Evolutionary conservation across 768 basidiomycete species (phyloP).

Genomic region (Amyloporia xantha): DNA sequence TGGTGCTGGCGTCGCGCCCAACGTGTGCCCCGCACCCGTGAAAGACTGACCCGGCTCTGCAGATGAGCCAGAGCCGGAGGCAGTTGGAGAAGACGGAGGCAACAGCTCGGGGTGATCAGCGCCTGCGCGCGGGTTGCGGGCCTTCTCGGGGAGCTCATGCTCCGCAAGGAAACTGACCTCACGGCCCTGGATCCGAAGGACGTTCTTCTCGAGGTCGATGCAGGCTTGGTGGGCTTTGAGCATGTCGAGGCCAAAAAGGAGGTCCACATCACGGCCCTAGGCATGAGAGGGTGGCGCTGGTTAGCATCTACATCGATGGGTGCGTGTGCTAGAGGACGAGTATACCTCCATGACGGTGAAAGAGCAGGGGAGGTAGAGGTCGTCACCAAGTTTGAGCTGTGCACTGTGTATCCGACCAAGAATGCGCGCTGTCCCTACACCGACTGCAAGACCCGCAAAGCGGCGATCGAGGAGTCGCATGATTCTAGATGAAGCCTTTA

Average conservation of each 20-base stretch:
- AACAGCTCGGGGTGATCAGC: constrained; percentile 13
- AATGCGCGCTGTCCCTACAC: constrained; percentile 93
- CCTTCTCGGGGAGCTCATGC: constrained; percentile 88
- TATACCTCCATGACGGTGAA: constrained; percentile 92
- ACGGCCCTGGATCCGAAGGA: constrained; percentile 86
- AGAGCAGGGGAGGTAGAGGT: constrained; percentile 80
- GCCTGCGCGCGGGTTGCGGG: constrained; percentile 43
- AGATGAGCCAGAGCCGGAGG: constrained; percentile 6
- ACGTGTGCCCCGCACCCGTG: constrained; percentile 62
- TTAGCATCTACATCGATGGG: no score
- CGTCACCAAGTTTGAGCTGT: constrained; percentile 79
- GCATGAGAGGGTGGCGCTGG: neutral
- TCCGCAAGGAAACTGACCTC: constrained; percentile 88
- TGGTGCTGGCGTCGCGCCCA: constrained; percentile 41
- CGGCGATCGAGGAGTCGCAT: constrained; percentile 90
- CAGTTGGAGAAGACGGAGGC: constrained; percentile 10
- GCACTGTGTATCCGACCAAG: constrained; percentile 92
- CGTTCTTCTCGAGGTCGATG: constrained; percentile 87
- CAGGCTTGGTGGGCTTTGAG: constrained; percentile 94
- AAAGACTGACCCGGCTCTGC: constrained; percentile 33
- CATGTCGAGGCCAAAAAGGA: constrained; percentile 99
- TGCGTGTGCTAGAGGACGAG: neutral
- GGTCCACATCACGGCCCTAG: constrained; percentile 85
- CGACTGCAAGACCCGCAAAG: constrained; percentile 84
- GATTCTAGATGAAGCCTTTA: constrained; percentile 40